phyloP scores from a whole-genome alignment of 257 asterid species.

The Verbena officinalis region DNA sequence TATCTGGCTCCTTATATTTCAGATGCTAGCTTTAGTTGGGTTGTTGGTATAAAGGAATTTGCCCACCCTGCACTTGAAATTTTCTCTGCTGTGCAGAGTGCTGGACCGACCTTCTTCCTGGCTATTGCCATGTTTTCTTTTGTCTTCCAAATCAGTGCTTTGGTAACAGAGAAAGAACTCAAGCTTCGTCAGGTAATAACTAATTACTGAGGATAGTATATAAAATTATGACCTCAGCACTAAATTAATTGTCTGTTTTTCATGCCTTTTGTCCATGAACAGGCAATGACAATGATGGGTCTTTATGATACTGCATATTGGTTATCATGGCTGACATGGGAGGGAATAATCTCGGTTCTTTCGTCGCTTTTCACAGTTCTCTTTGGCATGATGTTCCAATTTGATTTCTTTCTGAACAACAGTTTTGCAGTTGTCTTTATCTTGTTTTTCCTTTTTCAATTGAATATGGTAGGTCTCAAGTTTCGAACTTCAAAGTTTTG shows the following conservation, averaged over 20 bases:
- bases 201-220: conserved; percentile 17
- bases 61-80: conserved; percentile 73
- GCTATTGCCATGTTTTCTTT: conserved; percentile 95
- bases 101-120: conserved; percentile 88
- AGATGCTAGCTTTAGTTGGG: conserved; percentile 82
- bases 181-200: conserved; percentile 85
- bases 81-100: conserved; percentile 63
- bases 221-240: conserved; percentile 21
- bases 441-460: conserved; percentile 81
- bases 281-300: conserved; percentile 98
- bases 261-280: conserved; percentile 29
- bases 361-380: conserved; percentile 79
- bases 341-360: conserved; percentile 62
- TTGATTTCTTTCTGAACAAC: conserved; percentile 84
- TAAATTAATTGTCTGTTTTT: conserved; percentile 22
- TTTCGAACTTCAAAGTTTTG: not conserved
- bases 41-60: conserved; percentile 71
- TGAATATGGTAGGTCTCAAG: conserved; percentile 70
- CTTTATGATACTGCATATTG: conserved; percentile 95
- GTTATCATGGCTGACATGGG: conserved; percentile 96
- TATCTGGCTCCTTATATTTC: conserved; percentile 33
- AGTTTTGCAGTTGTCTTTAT: conserved; percentile 69
- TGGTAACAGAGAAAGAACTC: conserved; percentile 85
- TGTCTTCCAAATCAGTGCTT: conserved; percentile 81
- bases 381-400: conserved; percentile 95